Evolutionary conservation across 148 eudicot species (phyloP).

Genomic region (Cornus kousa): DNA sequence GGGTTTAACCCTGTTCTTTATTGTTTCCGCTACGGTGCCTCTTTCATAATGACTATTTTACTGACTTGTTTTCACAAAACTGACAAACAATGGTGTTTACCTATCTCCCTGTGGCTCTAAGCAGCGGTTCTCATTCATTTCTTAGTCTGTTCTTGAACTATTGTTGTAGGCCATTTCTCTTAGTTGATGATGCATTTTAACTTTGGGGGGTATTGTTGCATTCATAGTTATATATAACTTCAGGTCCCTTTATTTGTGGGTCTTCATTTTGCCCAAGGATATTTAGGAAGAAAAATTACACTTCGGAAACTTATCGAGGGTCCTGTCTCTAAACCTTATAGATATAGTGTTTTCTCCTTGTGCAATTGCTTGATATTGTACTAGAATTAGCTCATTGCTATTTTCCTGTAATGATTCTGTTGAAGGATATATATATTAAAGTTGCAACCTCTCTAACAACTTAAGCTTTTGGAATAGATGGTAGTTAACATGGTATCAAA

Average conservation of each 20-base stretch:
- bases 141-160: neutral
- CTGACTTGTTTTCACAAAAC: neutral
- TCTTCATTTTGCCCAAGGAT: too few species aligned
- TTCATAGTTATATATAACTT: too few species aligned
- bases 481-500: too few species aligned
- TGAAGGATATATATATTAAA: too few species aligned
- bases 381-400: neutral
- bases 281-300: neutral
- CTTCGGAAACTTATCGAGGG: neutral
- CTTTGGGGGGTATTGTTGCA: too few species aligned
- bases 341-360: neutral
- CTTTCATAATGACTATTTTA: neutral
- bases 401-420: neutral
- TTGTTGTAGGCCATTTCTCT: too few species aligned
- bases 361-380: neutral
- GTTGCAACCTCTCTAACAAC: too few species aligned
- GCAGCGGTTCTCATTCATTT: neutral
- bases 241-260: too few species aligned
- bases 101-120: neutral
- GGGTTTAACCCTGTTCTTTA: too few species aligned
- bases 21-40: too few species aligned
- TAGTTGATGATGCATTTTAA: too few species aligned
- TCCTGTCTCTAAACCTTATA: neutral
- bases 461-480: too few species aligned
- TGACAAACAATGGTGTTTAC: neutral